Conservation (phyloP, 2,329 filamentous ascomycete genomes). For the Alternaria arbusti region DNA sequence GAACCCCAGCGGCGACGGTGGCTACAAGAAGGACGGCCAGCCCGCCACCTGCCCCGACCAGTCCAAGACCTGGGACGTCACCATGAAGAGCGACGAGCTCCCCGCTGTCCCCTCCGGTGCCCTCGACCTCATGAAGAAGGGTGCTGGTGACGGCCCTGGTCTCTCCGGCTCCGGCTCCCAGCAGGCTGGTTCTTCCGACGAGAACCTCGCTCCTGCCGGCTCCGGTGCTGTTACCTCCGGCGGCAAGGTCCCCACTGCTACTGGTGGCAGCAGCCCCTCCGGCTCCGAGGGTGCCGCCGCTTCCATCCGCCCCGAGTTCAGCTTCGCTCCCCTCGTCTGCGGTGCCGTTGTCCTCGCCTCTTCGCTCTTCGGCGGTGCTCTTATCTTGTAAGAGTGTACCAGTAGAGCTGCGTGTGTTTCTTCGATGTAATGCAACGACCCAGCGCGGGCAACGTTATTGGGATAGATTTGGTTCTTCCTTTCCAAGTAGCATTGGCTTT, state of each 20-base stretch:
- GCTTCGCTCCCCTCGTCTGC: constrained; percentile 59
- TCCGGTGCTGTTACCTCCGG: constrained; percentile 55
- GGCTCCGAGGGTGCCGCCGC: constrained; percentile 52
- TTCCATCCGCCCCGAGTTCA: constrained; percentile 53
- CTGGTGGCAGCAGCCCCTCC: constrained; percentile 14
- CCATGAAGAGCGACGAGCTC: constrained; percentile 54
- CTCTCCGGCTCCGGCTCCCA: constrained; percentile 64
- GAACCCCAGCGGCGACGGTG: constrained; percentile 63
- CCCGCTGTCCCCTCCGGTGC: constrained; percentile 64
- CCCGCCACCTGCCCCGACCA: constrained; percentile 62
- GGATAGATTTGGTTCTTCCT: not conserved
- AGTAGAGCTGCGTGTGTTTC: not conserved
- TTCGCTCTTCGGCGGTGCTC: constrained; percentile 60
- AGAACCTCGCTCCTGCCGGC: constrained; percentile 56
- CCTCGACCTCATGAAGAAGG: constrained; percentile 62
- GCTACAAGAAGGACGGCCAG: constrained; percentile 62
- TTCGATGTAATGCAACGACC: constrained; percentile 32
- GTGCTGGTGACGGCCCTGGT: constrained; percentile 64
- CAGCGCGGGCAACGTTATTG: constrained; percentile 37
- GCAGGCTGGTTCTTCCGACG: constrained; percentile 56
- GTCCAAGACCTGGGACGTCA: constrained; percentile 64
- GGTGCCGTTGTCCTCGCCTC: constrained; percentile 59
- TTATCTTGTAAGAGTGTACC: constrained; percentile 44
- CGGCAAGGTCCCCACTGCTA: constrained; percentile 29
- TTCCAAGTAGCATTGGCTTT: not conserved